Percentiles rank a stretch among this genome's conserved stretches.
phyloP scores from a whole-genome alignment of 371 early-diverging fungal genomes.

The Dinochytrium kinnereticum region DNA sequence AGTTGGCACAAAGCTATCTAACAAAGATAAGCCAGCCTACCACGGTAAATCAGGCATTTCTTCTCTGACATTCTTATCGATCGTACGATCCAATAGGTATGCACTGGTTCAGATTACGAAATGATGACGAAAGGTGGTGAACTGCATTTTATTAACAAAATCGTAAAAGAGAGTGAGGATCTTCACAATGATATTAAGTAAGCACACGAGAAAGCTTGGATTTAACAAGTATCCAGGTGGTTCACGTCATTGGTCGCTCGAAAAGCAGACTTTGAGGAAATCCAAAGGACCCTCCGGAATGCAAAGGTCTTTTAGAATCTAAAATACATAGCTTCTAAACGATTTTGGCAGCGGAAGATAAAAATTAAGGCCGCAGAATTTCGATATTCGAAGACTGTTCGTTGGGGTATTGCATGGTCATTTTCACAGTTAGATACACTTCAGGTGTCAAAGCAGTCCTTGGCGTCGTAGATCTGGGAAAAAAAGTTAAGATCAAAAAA shows the following conservation, averaged over 20 bases:
- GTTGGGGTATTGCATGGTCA: constrained; percentile 75
- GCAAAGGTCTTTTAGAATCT: too few species aligned
- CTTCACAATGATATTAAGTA: not conserved
- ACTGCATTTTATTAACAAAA: constrained; percentile 58
- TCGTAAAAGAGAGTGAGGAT: constrained; percentile 61
- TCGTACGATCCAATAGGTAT: too few species aligned
- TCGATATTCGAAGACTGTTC: constrained; percentile 60
- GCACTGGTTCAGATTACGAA: constrained; percentile 63
- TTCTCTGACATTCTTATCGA: too few species aligned
- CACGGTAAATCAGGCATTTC: not conserved
- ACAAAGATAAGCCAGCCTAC: not conserved
- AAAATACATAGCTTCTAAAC: too few species aligned
- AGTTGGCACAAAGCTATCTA: not conserved
- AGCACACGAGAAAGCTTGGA: not conserved
- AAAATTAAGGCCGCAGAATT: constrained; percentile 60
- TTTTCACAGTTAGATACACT: constrained; percentile 39
- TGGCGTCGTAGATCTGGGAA: constrained; percentile 82
- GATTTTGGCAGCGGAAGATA: constrained; percentile 39
- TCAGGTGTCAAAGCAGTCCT: constrained; percentile 85
- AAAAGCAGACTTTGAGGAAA: constrained; percentile 52
- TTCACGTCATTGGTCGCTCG: constrained; percentile 70
- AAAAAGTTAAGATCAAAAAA: not conserved
- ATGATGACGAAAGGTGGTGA: constrained; percentile 76
- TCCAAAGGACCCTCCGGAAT: not conserved
- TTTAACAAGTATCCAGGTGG: constrained; percentile 49